These are phyloP conservation scores for Avicennia marina DNA, from an alignment of 257 asterid genomes.

Conservation along the genomic window DNA sequence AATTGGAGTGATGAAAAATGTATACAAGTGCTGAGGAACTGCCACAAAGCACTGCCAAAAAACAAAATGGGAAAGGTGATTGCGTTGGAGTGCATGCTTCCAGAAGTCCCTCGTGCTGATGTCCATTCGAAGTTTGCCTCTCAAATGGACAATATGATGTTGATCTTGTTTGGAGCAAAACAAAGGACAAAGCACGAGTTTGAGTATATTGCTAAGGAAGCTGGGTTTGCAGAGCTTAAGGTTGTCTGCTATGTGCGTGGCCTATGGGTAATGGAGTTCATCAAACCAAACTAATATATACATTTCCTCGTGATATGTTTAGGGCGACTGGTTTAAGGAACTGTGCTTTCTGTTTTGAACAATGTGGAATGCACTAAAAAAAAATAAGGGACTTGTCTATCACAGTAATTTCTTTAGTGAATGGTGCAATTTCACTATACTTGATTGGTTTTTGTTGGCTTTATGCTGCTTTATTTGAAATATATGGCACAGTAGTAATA, in stretches of 20 bases:
- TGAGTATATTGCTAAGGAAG: not conserved
- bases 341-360: too few species aligned
- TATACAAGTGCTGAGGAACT: not conserved
- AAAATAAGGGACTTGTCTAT: too few species aligned
- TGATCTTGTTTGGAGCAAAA: not conserved
- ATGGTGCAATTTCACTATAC: too few species aligned
- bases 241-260: slow-evolving; percentile 9
- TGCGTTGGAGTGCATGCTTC: slow-evolving; percentile 11
- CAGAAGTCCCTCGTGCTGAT: not conserved
- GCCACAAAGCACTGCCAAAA: slow-evolving; percentile 15
- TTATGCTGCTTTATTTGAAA: too few species aligned
- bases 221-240: slow-evolving; percentile 8
- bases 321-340: too few species aligned
- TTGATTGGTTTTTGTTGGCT: too few species aligned
- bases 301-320: too few species aligned
- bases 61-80: slow-evolving; percentile 7
- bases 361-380: too few species aligned
- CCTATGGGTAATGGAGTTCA: slow-evolving; percentile 8
- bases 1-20: slow-evolving; percentile 18
- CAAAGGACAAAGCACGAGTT: slow-evolving; percentile 15
- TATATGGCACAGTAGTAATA: too few species aligned
- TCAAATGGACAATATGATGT: slow-evolving; percentile 1
- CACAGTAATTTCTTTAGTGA: too few species aligned
- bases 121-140: not conserved
- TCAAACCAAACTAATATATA: too few species aligned